Percentiles rank a stretch among this genome's conserved stretches.
phyloP scores from a whole-genome alignment of 176 grass and related monocot species.

The Hordeum vulgare region DNA sequence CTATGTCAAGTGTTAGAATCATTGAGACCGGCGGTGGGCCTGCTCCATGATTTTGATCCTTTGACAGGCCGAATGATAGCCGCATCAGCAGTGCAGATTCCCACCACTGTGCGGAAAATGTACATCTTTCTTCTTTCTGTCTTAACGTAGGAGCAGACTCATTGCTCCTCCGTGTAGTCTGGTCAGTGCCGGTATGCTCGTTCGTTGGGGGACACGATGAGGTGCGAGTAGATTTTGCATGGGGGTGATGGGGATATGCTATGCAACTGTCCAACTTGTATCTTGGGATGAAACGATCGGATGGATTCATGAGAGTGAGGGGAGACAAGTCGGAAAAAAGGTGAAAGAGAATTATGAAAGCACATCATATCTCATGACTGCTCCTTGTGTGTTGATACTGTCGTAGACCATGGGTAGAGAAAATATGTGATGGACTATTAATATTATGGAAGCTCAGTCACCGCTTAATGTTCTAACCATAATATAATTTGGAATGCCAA shows the following conservation, averaged over 20 bases:
- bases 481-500: no score
- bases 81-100: neutral
- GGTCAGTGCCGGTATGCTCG: neutral
- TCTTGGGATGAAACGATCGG: neutral
- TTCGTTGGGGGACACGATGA: neutral
- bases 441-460: no score
- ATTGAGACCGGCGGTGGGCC: neutral
- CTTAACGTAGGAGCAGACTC: neutral
- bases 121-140: neutral
- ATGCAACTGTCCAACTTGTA: neutral
- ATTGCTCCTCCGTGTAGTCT: neutral
- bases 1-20: conserved; percentile 16
- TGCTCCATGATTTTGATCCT: neutral
- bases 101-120: neutral
- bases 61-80: neutral
- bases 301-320: no score
- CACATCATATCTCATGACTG: no score
- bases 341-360: neutral
- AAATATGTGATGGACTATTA: no score
- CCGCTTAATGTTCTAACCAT: no score
- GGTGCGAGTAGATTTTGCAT: neutral
- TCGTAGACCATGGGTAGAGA: no score
- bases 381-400: no score
- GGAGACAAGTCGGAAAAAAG: neutral
- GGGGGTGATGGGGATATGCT: no score